Percentiles rank a stretch among this genome's conserved stretches.
Evolutionary conservation across 2,329 filamentous ascomycete genomes (phyloP).

Genomic region (Kalmusia sp.): DNA sequence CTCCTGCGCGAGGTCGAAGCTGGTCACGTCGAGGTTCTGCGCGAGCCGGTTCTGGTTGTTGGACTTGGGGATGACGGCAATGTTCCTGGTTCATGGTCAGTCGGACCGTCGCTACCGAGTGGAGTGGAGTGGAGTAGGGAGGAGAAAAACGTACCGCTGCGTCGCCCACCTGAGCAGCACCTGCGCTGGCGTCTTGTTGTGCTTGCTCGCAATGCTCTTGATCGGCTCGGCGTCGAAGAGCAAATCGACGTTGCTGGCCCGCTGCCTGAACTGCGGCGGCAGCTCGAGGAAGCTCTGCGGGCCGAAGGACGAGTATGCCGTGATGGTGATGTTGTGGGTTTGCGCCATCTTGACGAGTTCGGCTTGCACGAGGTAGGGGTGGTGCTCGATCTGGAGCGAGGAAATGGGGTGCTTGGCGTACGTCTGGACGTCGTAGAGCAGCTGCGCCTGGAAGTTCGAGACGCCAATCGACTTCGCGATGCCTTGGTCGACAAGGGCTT

Average conservation of each 20-base stretch:
- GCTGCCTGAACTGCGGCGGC: constrained; percentile 67
- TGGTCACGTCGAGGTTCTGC: constrained; percentile 40
- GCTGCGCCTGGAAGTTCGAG: constrained; percentile 31
- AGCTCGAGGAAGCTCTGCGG: constrained; percentile 76
- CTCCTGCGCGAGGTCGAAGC: constrained; percentile 29
- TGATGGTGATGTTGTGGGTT: constrained; percentile 24
- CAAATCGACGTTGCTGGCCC: constrained; percentile 65
- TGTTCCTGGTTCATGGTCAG: constrained; percentile 55
- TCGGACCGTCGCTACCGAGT: too few species aligned
- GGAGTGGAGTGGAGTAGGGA: too few species aligned
- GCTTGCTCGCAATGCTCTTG: constrained; percentile 70
- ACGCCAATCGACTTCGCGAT: constrained; percentile 63
- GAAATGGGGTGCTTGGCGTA: constrained; percentile 40
- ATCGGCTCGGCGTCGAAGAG: constrained; percentile 75
- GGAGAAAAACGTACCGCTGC: constrained; percentile 59
- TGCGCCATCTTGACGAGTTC: constrained; percentile 24
- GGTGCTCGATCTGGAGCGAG: constrained; percentile 28
- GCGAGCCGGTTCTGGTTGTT: constrained; percentile 29
- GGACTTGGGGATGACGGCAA: constrained; percentile 31
- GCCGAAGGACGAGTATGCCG: constrained; percentile 28
- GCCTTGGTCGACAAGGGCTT: constrained; percentile 19
- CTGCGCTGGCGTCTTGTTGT: constrained; percentile 77
- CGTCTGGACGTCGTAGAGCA: constrained; percentile 60
- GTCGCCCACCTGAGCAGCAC: constrained; percentile 85
- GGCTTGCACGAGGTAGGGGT: constrained; percentile 24